Evolutionary conservation across 139 green algal genomes (phyloP).

Genomic region (Pleodorina starrii): DNA sequence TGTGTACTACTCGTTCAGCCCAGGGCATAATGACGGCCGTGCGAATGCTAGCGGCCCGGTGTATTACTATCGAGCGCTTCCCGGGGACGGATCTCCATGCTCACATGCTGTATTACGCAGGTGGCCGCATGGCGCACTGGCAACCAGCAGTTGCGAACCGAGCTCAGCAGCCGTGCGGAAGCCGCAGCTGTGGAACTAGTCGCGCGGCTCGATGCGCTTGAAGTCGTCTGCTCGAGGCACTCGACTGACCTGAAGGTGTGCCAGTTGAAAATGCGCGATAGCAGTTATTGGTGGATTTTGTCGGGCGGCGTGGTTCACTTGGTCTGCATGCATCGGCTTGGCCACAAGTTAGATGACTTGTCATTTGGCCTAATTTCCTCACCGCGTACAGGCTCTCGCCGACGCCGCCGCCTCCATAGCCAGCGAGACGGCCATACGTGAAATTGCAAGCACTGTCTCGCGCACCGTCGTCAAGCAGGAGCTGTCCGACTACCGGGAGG

Average conservation of each 20-base stretch:
- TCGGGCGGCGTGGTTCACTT: no score
- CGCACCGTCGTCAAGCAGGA: constrained; percentile 2
- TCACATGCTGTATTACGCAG: neutral
- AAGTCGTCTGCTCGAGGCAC: neutral
- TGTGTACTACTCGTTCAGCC: neutral
- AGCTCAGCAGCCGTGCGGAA: constrained; percentile 22
- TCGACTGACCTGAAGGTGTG: constrained; percentile 20
- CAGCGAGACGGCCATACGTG: neutral
- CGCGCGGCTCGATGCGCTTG: neutral
- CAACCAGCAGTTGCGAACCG: constrained; percentile 31
- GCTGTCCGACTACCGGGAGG: neutral
- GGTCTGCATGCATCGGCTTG: no score
- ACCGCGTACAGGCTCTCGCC: neutral
- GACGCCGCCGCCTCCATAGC: neutral
- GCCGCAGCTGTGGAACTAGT: neutral
- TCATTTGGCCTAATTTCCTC: no score
- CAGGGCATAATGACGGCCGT: neutral
- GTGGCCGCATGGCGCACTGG: constrained; percentile 26
- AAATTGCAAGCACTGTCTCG: neutral
- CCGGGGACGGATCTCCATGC: neutral
- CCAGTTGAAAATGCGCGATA: no score
- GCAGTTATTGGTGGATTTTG: no score
- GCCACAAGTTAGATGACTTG: no score
- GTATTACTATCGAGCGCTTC: neutral
- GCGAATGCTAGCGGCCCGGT: no score